Evolutionary conservation across 345 rosid genomes (phyloP).

Genomic region (Euphorbia peplus): DNA sequence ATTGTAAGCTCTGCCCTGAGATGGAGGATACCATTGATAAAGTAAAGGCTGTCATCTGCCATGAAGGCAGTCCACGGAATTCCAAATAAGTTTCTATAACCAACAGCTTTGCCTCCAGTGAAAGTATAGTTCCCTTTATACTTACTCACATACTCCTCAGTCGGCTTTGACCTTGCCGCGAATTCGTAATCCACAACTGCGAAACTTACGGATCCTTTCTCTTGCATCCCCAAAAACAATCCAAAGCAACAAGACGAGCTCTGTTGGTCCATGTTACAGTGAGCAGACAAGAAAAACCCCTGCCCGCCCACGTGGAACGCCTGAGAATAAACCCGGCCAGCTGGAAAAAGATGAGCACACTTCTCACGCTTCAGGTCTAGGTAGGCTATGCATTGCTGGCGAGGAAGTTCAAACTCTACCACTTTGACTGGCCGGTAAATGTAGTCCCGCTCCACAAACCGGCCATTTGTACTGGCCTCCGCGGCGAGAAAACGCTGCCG

Average conservation of each 20-base stretch:
- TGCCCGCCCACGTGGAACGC: slow-evolving; percentile 73
- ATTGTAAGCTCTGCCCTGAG: slow-evolving; percentile 82
- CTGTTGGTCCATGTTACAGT: slow-evolving; percentile 64
- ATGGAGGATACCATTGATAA: slow-evolving; percentile 70
- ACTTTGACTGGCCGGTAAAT: slow-evolving; percentile 66
- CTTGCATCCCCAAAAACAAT: slow-evolving; percentile 69
- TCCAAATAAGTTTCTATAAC: slow-evolving; percentile 53
- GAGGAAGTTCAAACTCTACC: slow-evolving; percentile 67
- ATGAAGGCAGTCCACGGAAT: slow-evolving; percentile 57
- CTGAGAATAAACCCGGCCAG: slow-evolving; percentile 59
- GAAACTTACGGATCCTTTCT: slow-evolving; percentile 50
- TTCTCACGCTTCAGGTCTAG: slow-evolving; percentile 70
- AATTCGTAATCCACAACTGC: slow-evolving; percentile 69
- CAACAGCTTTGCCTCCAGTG: slow-evolving; percentile 60
- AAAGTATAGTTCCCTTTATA: slow-evolving; percentile 54
- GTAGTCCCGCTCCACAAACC: slow-evolving; percentile 73
- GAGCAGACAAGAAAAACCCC: slow-evolving; percentile 61
- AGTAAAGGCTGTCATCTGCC: slow-evolving; percentile 53
- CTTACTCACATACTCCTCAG: slow-evolving; percentile 49
- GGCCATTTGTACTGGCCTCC: slow-evolving; percentile 31
- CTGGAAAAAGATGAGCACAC: slow-evolving; percentile 49
- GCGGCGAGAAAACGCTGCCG: slow-evolving; percentile 45
- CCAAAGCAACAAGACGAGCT: slow-evolving; percentile 61
- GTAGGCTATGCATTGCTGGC: slow-evolving; percentile 68
- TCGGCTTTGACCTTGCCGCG: slow-evolving; percentile 66